phyloP scores from a whole-genome alignment of 2,329 filamentous ascomycete species.

The Fusarium foetens region DNA sequence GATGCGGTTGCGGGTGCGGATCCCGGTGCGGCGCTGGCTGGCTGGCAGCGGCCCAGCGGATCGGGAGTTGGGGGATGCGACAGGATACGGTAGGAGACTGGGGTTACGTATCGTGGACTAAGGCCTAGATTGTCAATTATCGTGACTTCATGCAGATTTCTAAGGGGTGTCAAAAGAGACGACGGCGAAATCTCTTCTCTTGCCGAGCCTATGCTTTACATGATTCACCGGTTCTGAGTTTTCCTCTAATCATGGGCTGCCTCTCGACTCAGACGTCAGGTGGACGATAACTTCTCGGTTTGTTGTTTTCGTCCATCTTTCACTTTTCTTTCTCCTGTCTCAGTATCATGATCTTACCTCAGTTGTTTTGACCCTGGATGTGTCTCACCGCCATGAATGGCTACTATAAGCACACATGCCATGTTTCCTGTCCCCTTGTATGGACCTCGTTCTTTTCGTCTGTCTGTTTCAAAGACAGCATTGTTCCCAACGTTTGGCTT shows the following conservation, averaged over 20 bases:
- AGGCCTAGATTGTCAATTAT: slow-evolving; percentile 23
- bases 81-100: slow-evolving; percentile 10
- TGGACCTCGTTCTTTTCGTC: not conserved
- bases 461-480: not conserved
- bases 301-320: slow-evolving; percentile 21
- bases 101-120: slow-evolving; percentile 16
- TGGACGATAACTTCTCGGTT: slow-evolving; percentile 43
- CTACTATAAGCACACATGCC: not conserved
- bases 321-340: slow-evolving; percentile 1
- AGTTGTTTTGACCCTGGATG: not conserved
- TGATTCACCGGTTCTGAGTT: slow-evolving; percentile 13
- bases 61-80: no score
- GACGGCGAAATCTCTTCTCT: slow-evolving; percentile 22
- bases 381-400: slow-evolving; percentile 15
- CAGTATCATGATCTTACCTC: not conserved
- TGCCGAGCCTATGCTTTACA: slow-evolving; percentile 27
- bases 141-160: slow-evolving; percentile 19
- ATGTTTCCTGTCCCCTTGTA: not conserved
- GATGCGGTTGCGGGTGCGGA: no score
- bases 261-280: slow-evolving; percentile 22
- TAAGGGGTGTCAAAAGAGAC: not conserved
- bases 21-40: no score
- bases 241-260: slow-evolving; percentile 28
- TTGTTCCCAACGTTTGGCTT: not conserved
- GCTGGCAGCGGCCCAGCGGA: no score